Evolutionary conservation across 2,329 filamentous ascomycete genomes (phyloP).

Genomic region (Teratosphaeria nubilosa): DNA sequence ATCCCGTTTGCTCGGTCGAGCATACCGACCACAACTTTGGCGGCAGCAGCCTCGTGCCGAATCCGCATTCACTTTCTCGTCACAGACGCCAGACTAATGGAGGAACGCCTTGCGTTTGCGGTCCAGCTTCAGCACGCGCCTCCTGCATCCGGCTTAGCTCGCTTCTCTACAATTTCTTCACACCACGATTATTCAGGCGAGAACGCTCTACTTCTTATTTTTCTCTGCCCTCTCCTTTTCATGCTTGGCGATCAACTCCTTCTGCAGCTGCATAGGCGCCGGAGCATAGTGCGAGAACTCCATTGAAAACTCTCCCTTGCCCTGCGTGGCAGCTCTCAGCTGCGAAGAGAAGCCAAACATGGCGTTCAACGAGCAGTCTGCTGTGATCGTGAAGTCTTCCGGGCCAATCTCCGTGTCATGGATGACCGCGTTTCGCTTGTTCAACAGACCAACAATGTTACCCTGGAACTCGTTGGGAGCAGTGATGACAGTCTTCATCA

Average conservation of each 20-base stretch:
- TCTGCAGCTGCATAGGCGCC: constrained; percentile 81
- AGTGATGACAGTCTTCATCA: constrained; percentile 98
- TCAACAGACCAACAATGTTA: constrained; percentile 85
- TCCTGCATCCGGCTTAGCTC: neutral
- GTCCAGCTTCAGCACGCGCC: neutral
- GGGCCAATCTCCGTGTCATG: constrained; percentile 88
- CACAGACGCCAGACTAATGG: too few species aligned
- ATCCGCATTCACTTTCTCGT: neutral
- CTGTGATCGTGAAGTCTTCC: constrained; percentile 87
- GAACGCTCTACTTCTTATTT: constrained; percentile 44
- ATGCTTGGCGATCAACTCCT: constrained; percentile 58
- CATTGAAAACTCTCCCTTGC: constrained; percentile 98
- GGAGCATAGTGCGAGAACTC: constrained; percentile 94
- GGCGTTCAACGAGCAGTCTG: constrained; percentile 85
- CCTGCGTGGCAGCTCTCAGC: constrained; percentile 85
- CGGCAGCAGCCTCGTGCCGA: neutral
- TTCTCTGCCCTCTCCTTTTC: constrained; percentile 56
- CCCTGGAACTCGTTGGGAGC: constrained; percentile 97
- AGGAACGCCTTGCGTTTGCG: neutral
- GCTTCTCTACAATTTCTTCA: neutral
- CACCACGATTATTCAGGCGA: neutral
- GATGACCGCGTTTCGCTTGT: constrained; percentile 92
- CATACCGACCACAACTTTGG: neutral
- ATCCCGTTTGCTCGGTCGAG: neutral
- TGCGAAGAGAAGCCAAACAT: constrained; percentile 98